Conservation (phyloP, 495 filamentous ascomycete genomes). For the Entonaema liquescens region DNA sequence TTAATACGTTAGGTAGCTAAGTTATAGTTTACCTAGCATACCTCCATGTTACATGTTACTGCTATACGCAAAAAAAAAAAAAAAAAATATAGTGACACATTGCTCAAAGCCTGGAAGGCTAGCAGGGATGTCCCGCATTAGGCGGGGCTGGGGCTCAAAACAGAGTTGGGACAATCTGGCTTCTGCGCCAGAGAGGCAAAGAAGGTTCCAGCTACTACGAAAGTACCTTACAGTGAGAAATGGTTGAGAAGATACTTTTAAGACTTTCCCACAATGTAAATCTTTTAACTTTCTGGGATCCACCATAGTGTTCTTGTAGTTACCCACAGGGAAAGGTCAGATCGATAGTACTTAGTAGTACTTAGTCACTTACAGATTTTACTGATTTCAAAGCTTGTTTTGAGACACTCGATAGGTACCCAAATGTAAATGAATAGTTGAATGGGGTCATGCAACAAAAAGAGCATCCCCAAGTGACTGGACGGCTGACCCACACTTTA, state of each 20-base stretch:
- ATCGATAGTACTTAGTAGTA: background rate
- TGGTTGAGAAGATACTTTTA: background rate
- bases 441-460: constrained; percentile 21
- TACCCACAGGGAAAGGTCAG: too few species aligned
- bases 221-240: background rate
- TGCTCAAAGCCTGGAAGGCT: constrained; percentile 10
- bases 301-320: too few species aligned
- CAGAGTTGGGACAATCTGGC: constrained; percentile 35
- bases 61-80: too few species aligned
- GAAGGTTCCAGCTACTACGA: constrained; percentile 35
- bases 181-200: constrained; percentile 16
- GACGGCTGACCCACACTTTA: constrained; percentile 41
- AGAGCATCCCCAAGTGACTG: constrained; percentile 18
- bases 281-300: background rate
- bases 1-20: too few species aligned
- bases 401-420: too few species aligned
- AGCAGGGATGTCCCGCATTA: constrained; percentile 39
- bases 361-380: background rate
- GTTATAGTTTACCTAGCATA: too few species aligned
- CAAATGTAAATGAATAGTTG: background rate
- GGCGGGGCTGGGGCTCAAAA: constrained; percentile 23
- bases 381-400: background rate
- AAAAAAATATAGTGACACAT: too few species aligned
- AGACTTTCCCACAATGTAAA: background rate
- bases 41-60: too few species aligned